Base-by-base conservation (phyloP, 1,139 yeast genomes). In the Lodderomyces metapsilosis region DNA sequence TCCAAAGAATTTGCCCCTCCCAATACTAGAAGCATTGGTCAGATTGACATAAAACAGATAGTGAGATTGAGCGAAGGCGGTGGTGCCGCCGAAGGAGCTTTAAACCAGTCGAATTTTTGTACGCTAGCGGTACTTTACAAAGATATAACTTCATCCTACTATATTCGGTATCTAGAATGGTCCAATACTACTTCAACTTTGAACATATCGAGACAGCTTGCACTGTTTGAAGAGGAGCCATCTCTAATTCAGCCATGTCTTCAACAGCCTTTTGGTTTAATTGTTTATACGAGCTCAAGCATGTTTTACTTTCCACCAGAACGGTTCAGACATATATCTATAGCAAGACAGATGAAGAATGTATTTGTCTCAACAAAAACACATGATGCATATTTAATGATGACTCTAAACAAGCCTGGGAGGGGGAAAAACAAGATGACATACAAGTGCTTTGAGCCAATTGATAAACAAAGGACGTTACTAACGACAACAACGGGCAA, bases 151-250 rank as follows among this genome's bases (percentile, higher is more conserved):
- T 54, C 57, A 34, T 53, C 57, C 32, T 62, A 56, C 40, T 63
- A 68, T 3, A 44, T 71, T 35, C 50, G 76, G 24, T 60, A 53
- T 44, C 68, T 66, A 46, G 38, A 48, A 12, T 43, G 62, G 4
- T 45, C 50, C n/a, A 6, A 38, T 5, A 24, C 32, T 1, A 38
- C 41, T 4, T 45, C 42, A 9, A 41, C 40, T 2, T 43, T 59
- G 21, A 40, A 34, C 0, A 36, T 64, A 4, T n/a, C 43, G 5
- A 46, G 51, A 18, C 74, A 69, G 42, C 63, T 61, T 46, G 59
- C 60, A n/a, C 64, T 57, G 38, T 71, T 71, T 45, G 60, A 60
- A 1, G 64, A 57, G 3, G 59, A 65, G 1, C 75, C 76, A 0
- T 50, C 62, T 0, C 51, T 56, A 18, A 46, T 68, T 12, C 52